Percentiles rank a stretch among this genome's conserved stretches.
These are phyloP conservation scores for Salix dunnii DNA, from an alignment of 345 rosid genomes.

Conservation along the genomic window DNA sequence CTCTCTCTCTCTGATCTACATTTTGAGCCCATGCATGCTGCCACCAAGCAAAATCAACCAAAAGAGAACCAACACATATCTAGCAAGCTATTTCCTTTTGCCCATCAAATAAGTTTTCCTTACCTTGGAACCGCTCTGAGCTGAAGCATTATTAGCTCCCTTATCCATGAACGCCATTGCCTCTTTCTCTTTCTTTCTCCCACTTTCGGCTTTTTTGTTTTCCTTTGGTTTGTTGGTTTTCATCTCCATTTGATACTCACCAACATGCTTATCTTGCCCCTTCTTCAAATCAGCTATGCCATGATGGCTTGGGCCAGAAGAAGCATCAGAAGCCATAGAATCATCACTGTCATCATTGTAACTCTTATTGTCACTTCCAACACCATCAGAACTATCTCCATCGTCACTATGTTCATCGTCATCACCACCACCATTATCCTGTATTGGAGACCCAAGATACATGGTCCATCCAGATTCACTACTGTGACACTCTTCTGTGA, in stretches of 20 bases:
- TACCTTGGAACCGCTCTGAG: conserved; percentile 35
- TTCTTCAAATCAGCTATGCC: conserved; percentile 19
- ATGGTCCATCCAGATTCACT: conserved; percentile 75
- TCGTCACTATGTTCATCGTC: conserved; percentile 6
- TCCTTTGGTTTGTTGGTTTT: conserved; percentile 12
- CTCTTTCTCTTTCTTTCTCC: conserved; percentile 17
- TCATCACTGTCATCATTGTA: conserved; percentile 29
- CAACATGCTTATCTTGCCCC: neutral
- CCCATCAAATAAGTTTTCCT: conserved; percentile 33
- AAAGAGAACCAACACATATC: neutral
- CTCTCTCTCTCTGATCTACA: conserved; percentile 4
- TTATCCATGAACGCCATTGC: conserved; percentile 3
- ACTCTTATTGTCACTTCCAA: conserved; percentile 13
- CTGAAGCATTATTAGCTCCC: conserved; percentile 8
- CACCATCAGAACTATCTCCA: neutral
- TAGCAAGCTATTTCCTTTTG: conserved; percentile 22
- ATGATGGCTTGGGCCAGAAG: conserved; percentile 52
- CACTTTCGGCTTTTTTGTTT: neutral
- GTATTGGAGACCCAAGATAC: conserved; percentile 54
- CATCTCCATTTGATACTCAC: neutral
- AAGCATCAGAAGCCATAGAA: conserved; percentile 73
- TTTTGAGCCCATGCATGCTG: neutral
- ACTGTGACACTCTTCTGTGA: conserved; percentile 49
- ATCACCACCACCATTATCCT: conserved; percentile 18
- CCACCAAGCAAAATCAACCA: neutral